These are phyloP conservation scores for Plenodomus tracheiphilus DNA, from an alignment of 2,329 filamentous ascomycete genomes.

Conservation along the genomic window DNA sequence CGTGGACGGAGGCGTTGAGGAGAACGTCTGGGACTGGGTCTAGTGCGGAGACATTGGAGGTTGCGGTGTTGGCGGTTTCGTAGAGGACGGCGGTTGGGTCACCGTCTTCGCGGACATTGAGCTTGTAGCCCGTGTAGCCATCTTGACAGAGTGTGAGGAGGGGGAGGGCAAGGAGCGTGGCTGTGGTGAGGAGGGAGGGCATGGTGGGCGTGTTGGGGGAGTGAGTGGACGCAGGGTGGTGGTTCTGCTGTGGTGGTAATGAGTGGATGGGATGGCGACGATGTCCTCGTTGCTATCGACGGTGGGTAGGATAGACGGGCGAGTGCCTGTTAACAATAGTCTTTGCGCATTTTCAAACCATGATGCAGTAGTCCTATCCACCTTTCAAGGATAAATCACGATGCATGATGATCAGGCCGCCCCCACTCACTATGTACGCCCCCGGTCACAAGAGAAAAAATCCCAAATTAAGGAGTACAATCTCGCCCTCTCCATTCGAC, in stretches of 20 bases:
- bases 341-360: too few relatives aligned
- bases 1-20: constrained; percentile 61
- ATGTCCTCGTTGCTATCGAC: too few relatives aligned
- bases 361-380: too few relatives aligned
- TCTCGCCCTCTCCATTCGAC: constrained; percentile 13
- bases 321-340: too few relatives aligned
- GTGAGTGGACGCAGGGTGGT: constrained; percentile 30
- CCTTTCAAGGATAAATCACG: constrained; percentile 28
- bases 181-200: constrained; percentile 26
- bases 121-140: constrained; percentile 60
- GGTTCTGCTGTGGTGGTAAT: constrained; percentile 13
- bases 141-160: constrained; percentile 39
- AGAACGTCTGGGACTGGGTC: constrained; percentile 60
- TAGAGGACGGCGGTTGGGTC: constrained; percentile 57
- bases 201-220: constrained; percentile 20
- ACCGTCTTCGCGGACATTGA: constrained; percentile 52
- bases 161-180: constrained; percentile 39
- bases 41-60: constrained; percentile 46
- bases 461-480: constrained; percentile 32
- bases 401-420: constrained; percentile 15
- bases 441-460: constrained; percentile 21
- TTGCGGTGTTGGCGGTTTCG: constrained; percentile 57
- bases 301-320: too few relatives aligned
- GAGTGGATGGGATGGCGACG: too few relatives aligned
- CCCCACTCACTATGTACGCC: constrained; percentile 9